Evolutionary conservation across 2,329 filamentous ascomycete species (phyloP), one percentile per base, ranked within the genome.

Genomic region (Microdochium bolleyi): DNA sequence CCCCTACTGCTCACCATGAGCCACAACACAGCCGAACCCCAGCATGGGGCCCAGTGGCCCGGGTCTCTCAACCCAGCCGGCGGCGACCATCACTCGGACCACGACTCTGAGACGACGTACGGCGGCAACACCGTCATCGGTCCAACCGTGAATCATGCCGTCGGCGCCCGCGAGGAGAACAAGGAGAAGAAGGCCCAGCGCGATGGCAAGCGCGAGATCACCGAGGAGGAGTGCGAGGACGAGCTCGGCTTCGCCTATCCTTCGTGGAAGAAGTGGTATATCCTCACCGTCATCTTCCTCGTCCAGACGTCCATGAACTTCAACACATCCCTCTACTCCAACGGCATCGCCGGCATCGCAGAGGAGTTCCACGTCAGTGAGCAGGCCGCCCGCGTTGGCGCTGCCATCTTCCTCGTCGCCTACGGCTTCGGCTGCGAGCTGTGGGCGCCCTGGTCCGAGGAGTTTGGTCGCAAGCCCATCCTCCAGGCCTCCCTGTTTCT

Each of bases 351-450:
- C 1, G 85, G 85, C 24, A 88, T 90, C 50, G 73, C 79, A 0
- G 72, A 84, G 21, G 78, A 90, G 55, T 94, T 88, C 58, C 59
- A 70, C 49, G 84, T 92, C 56, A 86, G 83, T 56, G 72, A 73
- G 25, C 86, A 89, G 66, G 82, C 79, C 3, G 88, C 85, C 3
- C 81, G 88, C 52, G 79, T 82, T 53, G 89, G 89, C 64, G 87
- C 88, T 54, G 85, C 88, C 71, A 81, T 91, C 56, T 94, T 92
- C 71, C 71, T 95, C 38, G 78, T 94, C 50, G 68, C 84, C 2
- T 94, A 95, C 66, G 89, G 88, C 37, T 92, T 94, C 64, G 89
- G 89, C 34, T 94, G 89, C 66, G 89, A 94, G 69, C 76, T 94
- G 0, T 94, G 89, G 89, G 89, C 89, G 0, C 89, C 89, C 0